Base-by-base conservation (phyloP, 768 basidiomycete genomes). In the Vararia minispora region DNA sequence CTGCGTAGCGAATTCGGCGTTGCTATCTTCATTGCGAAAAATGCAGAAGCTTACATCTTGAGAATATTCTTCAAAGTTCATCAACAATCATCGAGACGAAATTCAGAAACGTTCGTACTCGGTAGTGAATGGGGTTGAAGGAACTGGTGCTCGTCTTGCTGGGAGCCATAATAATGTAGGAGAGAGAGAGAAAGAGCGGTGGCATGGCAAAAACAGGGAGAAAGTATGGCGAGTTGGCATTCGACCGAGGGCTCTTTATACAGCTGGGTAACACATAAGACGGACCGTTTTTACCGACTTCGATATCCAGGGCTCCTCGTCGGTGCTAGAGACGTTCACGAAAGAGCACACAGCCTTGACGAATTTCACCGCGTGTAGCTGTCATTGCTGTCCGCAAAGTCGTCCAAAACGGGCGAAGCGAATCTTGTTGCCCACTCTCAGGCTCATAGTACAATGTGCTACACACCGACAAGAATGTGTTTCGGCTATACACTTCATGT, bases 11-110 rank as follows among this genome's bases (percentile, higher is more conserved):
- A 35, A 35, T 22, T 35, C 34, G 34, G 34, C 34, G 17, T 35
- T 22, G 34, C 34, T 22, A 35, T 35, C 8, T 35, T 35, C 34
- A 22, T 35, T 35, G n/a, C 34, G 34, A 22, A 24, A 35, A 35
- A 35, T 35, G 34, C 34, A 16, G 23, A 35, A 35, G 6, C 34
- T 35, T 18, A 24, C 34, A 22, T 35, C 34, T 22, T 35, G 34
- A 3, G 23, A 21, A 22, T 23, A 20, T 3, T 20, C 8, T 32
- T 20, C 30, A 6, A 20, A 32, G 17, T 17, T 35, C 34, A 25
- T 35, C 23, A 23, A 23, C 17, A 35, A 14, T 10, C 34, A 14
- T 35, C 17, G n/a, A 17, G 34, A 18, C 34, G 34, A 25, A 23
- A 25, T 17, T 9, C 23, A 22, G 16, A 10, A 21, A 35, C 17